Evolutionary conservation across 208 protist genomes (phyloP), one percentile per base, ranked within the genome.

Genomic region (Leishmania braziliensis): DNA sequence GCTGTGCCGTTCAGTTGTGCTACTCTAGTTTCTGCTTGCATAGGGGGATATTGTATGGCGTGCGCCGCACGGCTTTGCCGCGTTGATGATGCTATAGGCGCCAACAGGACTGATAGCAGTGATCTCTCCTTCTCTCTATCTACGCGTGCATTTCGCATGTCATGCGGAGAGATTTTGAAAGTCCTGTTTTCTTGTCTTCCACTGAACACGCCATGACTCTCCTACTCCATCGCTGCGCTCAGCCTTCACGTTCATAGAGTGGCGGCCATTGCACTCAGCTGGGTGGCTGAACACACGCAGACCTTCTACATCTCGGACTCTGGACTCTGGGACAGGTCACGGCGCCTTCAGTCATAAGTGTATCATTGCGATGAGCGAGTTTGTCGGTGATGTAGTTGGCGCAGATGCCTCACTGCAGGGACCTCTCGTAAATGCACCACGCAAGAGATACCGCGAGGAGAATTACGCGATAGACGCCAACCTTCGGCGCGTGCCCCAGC

Each of bases 391-490:
- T 5, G 82, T 46, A 0, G 78, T 77, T 1, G 26, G 36, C n/a
- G 72, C 66, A 10, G 78, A 82, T 0, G 73, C 48, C 2, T 43
- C 70, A 33, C 54, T 86, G 14, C 66, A 58, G 2, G 0, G 51
- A 9, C 76, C 75, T 20, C 48, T 78, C 2, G 0, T 53, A 8
- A 39, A 20, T 10, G 60, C 26, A 12, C 63, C 14, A 58, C 74
- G 74, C 29, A 86, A 86, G 74, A 76, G 82, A 16, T 36, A 39
- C 65, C 82, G 82, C 51, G 66, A 53, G 0, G 82, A 81, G 9
- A 65, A 53, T 26, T 65, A 77, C 43, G 63, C 71, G 16, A 4
- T 77, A 2, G 56, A 77, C 20, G 46, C 51, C 0, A 78, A 78
- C 50, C 58, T 39, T 50, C 69, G 81, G n/a, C 76, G 48, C 62